Conservation (phyloP, 2,329 filamentous ascomycete genomes). For the Xylaria sp. region DNA sequence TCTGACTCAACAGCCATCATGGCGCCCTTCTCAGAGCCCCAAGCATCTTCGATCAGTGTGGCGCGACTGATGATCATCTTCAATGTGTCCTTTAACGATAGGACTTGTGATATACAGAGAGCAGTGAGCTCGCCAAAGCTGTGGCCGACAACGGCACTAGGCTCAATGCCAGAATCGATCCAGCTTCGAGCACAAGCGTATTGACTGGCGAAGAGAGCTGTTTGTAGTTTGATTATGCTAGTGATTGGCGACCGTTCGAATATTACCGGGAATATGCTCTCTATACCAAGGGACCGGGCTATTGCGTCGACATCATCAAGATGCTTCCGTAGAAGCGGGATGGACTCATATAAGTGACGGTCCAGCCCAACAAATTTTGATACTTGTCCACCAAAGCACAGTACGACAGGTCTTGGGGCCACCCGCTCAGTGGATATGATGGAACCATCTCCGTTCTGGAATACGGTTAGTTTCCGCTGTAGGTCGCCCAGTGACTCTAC, state of each 20-base stretch:
- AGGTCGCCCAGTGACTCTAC: slow-evolving; percentile 46
- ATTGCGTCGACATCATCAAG: slow-evolving; percentile 42
- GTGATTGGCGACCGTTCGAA: slow-evolving; percentile 45
- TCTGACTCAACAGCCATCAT: slow-evolving; percentile 56
- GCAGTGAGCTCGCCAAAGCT: slow-evolving; percentile 58
- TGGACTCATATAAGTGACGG: slow-evolving; percentile 47
- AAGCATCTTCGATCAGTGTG: slow-evolving; percentile 46
- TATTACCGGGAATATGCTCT: slow-evolving; percentile 50
- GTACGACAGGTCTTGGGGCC: slow-evolving; percentile 47
- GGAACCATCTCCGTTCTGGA: slow-evolving; percentile 18
- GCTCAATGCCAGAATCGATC: slow-evolving; percentile 52
- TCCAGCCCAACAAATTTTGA: slow-evolving; percentile 49
- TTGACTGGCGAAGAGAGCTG: slow-evolving; percentile 55
- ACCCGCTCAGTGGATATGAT: slow-evolving; percentile 2
- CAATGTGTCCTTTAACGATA: slow-evolving; percentile 50
- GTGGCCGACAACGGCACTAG: slow-evolving; percentile 53
- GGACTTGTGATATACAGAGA: slow-evolving; percentile 50
- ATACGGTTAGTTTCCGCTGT: slow-evolving; percentile 37
- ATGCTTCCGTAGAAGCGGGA: slow-evolving; percentile 42
- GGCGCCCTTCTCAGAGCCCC: slow-evolving; percentile 52
- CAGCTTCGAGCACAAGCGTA: slow-evolving; percentile 52
- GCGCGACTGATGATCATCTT: slow-evolving; percentile 49
- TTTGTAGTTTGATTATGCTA: slow-evolving; percentile 52
- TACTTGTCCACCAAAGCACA: slow-evolving; percentile 54
- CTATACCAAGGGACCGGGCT: slow-evolving; percentile 34